Conservation (phyloP, 371 early-diverging fungal genomes). For the Mortierella polycephala region DNA sequence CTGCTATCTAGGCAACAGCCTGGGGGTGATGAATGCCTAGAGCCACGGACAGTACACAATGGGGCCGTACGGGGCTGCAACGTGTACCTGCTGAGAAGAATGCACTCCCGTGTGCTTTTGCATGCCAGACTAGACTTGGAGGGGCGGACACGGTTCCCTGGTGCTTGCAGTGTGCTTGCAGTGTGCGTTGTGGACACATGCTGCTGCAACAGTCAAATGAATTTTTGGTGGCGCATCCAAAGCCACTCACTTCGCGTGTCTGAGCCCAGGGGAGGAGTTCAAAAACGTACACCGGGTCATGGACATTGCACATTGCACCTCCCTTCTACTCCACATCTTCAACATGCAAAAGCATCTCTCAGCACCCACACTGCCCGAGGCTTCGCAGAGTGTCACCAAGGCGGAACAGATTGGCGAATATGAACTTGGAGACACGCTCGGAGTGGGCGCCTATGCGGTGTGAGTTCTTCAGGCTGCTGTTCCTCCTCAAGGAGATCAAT, state of each 20-base stretch:
- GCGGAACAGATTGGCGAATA: slow-evolving; percentile 49
- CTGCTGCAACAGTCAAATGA: not conserved
- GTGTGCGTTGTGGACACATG: not conserved
- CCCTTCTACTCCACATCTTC: not conserved
- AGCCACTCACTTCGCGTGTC: not conserved
- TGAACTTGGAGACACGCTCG: slow-evolving; percentile 58
- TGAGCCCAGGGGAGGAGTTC: not conserved
- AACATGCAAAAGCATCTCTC: slow-evolving; percentile 50
- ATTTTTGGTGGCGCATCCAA: not conserved
- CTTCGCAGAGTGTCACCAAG: slow-evolving; percentile 41
- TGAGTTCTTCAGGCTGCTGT: slow-evolving; percentile 12
- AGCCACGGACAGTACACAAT: too few relatives aligned
- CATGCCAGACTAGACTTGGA: too few relatives aligned
- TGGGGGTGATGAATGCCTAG: too few relatives aligned
- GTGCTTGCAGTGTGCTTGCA: not conserved
- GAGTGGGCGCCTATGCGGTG: slow-evolving; percentile 69
- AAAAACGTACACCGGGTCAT: too few relatives aligned
- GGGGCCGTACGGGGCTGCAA: too few relatives aligned
- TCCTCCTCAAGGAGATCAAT: not conserved
- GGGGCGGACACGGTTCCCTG: too few relatives aligned
- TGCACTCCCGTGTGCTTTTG: too few relatives aligned
- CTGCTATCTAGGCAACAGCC: too few relatives aligned
- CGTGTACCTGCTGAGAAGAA: too few relatives aligned
- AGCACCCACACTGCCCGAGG: slow-evolving; percentile 46
- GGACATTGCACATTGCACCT: not conserved